These are phyloP conservation scores for Bauhinia variegata DNA, from an alignment of 306 rosid genomes.

Conservation along the genomic window DNA sequence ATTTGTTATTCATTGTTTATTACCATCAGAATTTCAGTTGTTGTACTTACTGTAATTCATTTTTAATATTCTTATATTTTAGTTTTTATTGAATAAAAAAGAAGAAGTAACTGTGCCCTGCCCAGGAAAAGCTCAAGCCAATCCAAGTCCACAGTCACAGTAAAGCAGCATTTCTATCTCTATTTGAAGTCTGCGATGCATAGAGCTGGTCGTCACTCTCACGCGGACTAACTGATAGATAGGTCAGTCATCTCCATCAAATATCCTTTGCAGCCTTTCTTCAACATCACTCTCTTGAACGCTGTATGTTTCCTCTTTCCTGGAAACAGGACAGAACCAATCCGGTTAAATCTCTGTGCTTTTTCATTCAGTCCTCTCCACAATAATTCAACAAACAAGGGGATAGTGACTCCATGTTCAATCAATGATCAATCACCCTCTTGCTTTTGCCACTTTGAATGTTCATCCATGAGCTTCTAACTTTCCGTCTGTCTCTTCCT, in stretches of 20 bases:
- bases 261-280: conserved; percentile 22
- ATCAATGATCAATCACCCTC: conserved; percentile 3
- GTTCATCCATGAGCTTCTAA: conserved; percentile 17
- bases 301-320: neutral
- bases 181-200: conserved; percentile 53
- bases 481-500: conserved; percentile 35
- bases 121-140: conserved; percentile 27
- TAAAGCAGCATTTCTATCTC: conserved; percentile 28
- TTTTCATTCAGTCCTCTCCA: conserved; percentile 6
- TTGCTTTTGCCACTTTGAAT: conserved; percentile 9
- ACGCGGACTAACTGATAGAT: conserved; percentile 46
- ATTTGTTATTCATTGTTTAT: conserved; percentile 21
- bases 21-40: conserved; percentile 17
- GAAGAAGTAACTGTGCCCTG: neutral
- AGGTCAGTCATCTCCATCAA: conserved; percentile 38
- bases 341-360: conserved; percentile 12
- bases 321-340: neutral
- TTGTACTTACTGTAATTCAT: neutral
- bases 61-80: conserved; percentile 25
- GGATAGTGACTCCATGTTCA: conserved; percentile 15
- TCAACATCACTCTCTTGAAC: neutral
- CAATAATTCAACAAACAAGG: conserved; percentile 22
- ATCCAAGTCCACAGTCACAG: neutral
- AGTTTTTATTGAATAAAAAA: too few relatives aligned
- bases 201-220: conserved; percentile 47